Evolutionary conservation across 2,329 filamentous ascomycete species (phyloP), one percentile per base, ranked within the genome.

Genomic region (Triangularia setosa): DNA sequence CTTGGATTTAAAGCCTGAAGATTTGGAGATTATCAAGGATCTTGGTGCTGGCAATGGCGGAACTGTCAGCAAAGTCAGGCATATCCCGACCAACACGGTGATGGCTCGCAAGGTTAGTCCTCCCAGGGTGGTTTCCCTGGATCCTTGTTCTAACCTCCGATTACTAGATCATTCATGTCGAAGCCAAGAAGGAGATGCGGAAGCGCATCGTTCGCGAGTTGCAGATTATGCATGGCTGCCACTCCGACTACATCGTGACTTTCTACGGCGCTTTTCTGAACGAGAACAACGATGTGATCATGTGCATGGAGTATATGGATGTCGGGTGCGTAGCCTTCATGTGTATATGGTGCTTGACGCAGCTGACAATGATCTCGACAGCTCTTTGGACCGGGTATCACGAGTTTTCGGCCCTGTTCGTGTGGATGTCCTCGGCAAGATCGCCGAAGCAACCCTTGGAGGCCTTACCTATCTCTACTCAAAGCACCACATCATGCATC

Each of bases 271-370:
- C 95, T 40, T 99, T 98, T 75, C 86, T 98, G 74, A 98, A 97
- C 75, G 91, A 96, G 74, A 93, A 93, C 67, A 94, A 96, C 75
- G 95, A 99, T 79, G 96, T 99, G 65, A 96, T 98, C 72, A 94
- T 99, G 89, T 99, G 95, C 78, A 99, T 99, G 95, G 95, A 99
- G 77, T 98, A 99, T 76, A 97, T 97, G 92, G 95, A 99, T 78
- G 92, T 94, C 75, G 95, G 95, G 95, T 98, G 84, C 78, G 91
- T 81, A 56, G n/a, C 62, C n/a, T 53, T 55, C 24, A 9, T 24
- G 23, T 16, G 14, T 6, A 27, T 27, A 27, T 16, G 14, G 23
- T 25, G 21, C 23, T 68, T 24, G 33, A 61, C 14, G 18, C 64
- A 65, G 48, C 71, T 71, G 61, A 73, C 35, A 23, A 66, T 33